Evolutionary conservation across 164 flowering plant genomes (phyloP).

Genomic region (Pachysandra terminalis): DNA sequence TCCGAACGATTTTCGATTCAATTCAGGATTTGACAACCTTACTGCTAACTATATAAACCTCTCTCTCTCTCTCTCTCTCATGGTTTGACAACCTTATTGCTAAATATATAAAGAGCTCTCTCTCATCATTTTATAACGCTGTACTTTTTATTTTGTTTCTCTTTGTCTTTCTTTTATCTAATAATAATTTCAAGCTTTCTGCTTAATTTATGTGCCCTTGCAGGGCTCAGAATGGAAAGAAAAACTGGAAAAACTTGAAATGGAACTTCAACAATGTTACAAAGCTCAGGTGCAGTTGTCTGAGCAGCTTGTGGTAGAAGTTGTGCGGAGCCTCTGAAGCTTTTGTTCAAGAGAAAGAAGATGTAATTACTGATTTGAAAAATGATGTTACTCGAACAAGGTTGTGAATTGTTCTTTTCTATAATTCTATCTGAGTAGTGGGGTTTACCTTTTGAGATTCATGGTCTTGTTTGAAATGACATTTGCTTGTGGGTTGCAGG

Average conservation of each 20-base stretch:
- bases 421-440: background rate
- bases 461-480: conserved; percentile 11
- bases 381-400: conserved; percentile 53
- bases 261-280: conserved; percentile 95
- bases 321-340: conserved; percentile 72
- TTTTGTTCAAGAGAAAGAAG: conserved; percentile 65
- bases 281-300: conserved; percentile 91
- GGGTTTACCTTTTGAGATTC: background rate
- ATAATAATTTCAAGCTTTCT: too few species aligned
- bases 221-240: conserved; percentile 98
- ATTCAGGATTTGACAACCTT: too few species aligned
- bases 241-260: conserved; percentile 77
- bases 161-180: too few species aligned
- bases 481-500: conserved; percentile 47
- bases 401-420: conserved; percentile 27
- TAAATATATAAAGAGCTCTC: too few species aligned
- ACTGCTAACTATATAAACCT: too few species aligned
- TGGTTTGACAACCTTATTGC: too few species aligned
- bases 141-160: too few species aligned
- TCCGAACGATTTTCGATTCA: too few species aligned
- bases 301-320: conserved; percentile 94
- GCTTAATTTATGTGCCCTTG: conserved; percentile 10
- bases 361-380: conserved; percentile 39
- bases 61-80: too few species aligned
- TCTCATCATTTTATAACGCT: too few species aligned